Base-by-base conservation (phyloP, 1,139 yeast genomes). In the Sugiyamaella neomexicana region DNA sequence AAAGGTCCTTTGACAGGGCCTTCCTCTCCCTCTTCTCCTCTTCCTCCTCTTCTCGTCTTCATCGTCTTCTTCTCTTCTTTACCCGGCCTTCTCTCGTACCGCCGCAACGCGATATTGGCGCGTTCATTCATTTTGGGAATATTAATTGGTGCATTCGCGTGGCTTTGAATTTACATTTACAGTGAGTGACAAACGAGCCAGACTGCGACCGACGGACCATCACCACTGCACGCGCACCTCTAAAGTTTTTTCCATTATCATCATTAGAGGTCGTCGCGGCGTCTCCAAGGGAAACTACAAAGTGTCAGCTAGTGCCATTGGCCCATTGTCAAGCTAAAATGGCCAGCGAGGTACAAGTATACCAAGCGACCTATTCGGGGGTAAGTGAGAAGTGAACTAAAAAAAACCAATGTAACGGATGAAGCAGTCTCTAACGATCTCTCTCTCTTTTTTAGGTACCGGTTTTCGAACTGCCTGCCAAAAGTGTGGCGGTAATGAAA, bases 401-500 rank as follows among this genome's bases (percentile, higher is more conserved):
- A n/a, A n/a, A n/a, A n/a, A n/a, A n/a, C n/a, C n/a, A 38, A 13
- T 5, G n/a, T 23, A 27, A 5, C 27, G n/a, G 20, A n/a, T n/a
- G 5, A n/a, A 20, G 23, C 25, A 23, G 36, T 32, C n/a, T 40
- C 43, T 37, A 36, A 42, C 43, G 50, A 36, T 25, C 37, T 32
- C 43, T 51, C 53, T 25, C 37, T 32, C 43, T 51, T 51, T 16
- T 32, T 10, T 42, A 68, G 65, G 95, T 90, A 16, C 93, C 93
- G 54, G 98, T 91, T 42, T 88, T 86, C 67, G 99, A 93, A 75
- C 85, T 88, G 64, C 77, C 83, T 38, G 83, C 86, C 64, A 83
- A 86, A 54, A 86, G 87, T 52, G 87, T 90, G 29, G 91, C 97
- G 8, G 89, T 93, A 23, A 93, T 93, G 99, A 82, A 97, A 69